Base-by-base conservation (phyloP, 2,329 filamentous ascomycete species). In the Fusarium nelsonii region DNA sequence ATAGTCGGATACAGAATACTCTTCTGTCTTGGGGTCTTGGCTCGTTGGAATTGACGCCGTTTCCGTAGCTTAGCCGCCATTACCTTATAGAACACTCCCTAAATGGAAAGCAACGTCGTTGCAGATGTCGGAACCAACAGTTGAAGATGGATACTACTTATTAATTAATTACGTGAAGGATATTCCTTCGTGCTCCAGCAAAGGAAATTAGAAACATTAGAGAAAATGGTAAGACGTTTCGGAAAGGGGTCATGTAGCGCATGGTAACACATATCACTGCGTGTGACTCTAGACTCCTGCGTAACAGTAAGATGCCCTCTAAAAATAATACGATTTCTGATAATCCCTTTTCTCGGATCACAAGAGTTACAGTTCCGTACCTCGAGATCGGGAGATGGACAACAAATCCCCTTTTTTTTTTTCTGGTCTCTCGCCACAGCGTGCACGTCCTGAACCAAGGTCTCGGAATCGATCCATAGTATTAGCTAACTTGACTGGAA, bases 391-490 rank as follows among this genome's bases (percentile, higher is more conserved):
- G 58, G 33, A 40, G 43, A 39, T 51, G 30, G 28, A 40, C 20
- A 41, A 20, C 39, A 37, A 15, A 28, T 50, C 48, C 20, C 33
- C 33, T 50, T 50, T 36, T 37, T 23, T 8, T 23, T 8, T 16
- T 10, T 43, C 28, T 30, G 30, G 10, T 30, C 23, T 43, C 43
- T 45, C 43, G 48, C 57, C 59, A 48, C 40, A 18, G 7, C 23
- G 28, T 23, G 36, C 40, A 59, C 37, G 58, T 51, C 34, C 26
- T 43, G 62, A 65, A 59, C 62, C 63, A 28, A 7, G 30, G 54
- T 36, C 37, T 55, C 63, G 59, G 65, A 51, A 55, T 51, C 23
- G 36, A 39, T 63, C 61, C 61, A 64, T 63, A 12, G 41, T 56
- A 52, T 65, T 61, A 63, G 20, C 14, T 26, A 44, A n/a, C 23